These are phyloP conservation scores for Dioszegia hungarica DNA, from an alignment of 768 basidiomycete species.

Conservation along the genomic window DNA sequence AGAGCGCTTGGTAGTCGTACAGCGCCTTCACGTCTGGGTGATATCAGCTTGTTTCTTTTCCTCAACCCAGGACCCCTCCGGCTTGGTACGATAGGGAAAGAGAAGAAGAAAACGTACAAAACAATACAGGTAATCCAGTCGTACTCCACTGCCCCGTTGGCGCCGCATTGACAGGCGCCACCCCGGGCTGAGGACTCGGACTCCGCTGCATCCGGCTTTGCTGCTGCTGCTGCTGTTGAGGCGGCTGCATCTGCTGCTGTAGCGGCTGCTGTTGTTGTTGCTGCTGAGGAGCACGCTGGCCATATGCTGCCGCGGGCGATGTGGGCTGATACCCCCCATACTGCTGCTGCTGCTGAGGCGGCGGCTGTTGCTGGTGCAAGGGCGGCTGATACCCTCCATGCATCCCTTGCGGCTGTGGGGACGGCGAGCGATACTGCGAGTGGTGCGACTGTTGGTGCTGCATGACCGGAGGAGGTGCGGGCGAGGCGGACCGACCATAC, in stretches of 20 bases:
- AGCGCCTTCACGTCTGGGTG: slow-evolving; percentile 62
- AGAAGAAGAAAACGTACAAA: slow-evolving; percentile 59
- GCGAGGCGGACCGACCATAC: background rate
- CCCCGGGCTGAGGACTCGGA: slow-evolving; percentile 45
- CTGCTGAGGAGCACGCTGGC: slow-evolving; percentile 14
- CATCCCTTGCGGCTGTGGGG: slow-evolving; percentile 2
- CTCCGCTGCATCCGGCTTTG: slow-evolving; percentile 15
- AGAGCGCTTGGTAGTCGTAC: slow-evolving; percentile 71
- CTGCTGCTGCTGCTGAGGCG: background rate
- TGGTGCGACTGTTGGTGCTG: slow-evolving; percentile 10
- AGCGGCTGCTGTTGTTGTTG: slow-evolving; percentile 14
- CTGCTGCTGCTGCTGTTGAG: slow-evolving; percentile 22
- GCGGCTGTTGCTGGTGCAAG: slow-evolving; percentile 7
- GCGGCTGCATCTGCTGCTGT: slow-evolving; percentile 13
- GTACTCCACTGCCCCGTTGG: slow-evolving; percentile 77
- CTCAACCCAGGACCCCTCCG: background rate
- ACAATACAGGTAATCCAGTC: slow-evolving; percentile 73
- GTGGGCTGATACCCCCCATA: slow-evolving; percentile 2
- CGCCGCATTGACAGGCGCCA: slow-evolving; percentile 50
- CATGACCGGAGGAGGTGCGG: slow-evolving; percentile 3
- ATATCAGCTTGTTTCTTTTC: background rate
- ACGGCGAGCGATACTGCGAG: slow-evolving; percentile 1
- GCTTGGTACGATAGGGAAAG: too few species aligned
- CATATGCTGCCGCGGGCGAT: background rate
- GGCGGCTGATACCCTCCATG: background rate